A percentile compares a stretch with the other conserved stretches of the same genome.
These are phyloP conservation scores for Penicillium arizonense DNA, from an alignment of 495 filamentous ascomycete species.

Conservation along the genomic window DNA sequence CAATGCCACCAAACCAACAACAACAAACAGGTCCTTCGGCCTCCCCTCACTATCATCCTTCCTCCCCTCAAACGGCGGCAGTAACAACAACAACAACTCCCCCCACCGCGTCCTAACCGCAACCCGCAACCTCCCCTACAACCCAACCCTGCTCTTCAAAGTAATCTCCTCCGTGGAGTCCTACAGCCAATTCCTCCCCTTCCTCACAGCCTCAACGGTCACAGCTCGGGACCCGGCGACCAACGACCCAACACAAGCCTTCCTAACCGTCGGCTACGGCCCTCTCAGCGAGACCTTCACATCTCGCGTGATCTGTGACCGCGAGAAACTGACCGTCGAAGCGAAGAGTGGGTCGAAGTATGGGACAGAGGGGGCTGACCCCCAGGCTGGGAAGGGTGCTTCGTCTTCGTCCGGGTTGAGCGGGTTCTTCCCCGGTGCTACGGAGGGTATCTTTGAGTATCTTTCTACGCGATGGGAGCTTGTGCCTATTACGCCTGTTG, in stretches of 20 bases:
- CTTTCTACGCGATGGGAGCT: slow-evolving; percentile 78
- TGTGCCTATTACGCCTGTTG: slow-evolving; percentile 37
- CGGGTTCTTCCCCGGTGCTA: slow-evolving; percentile 37
- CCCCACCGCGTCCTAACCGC: slow-evolving; percentile 59
- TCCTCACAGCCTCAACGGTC: slow-evolving; percentile 70
- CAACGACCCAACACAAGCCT: slow-evolving; percentile 68
- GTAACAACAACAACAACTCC: slow-evolving; percentile 24
- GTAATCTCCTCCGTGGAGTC: slow-evolving; percentile 80
- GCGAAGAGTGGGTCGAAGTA: slow-evolving; percentile 66
- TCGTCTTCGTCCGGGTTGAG: slow-evolving; percentile 9
- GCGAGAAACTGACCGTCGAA: slow-evolving; percentile 59
- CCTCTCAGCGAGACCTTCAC: slow-evolving; percentile 79
- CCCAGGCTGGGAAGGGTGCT: not conserved
- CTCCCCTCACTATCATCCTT: slow-evolving; percentile 38
- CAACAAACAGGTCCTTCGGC: slow-evolving; percentile 18
- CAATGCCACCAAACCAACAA: slow-evolving; percentile 6
- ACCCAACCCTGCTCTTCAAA: slow-evolving; percentile 65
- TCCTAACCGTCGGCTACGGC: slow-evolving; percentile 82
- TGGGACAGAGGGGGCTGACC: slow-evolving; percentile 9
- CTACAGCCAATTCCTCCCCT: slow-evolving; percentile 83
- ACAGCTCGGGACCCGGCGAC: slow-evolving; percentile 56
- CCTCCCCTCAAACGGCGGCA: slow-evolving; percentile 22
- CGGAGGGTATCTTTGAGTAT: slow-evolving; percentile 66
- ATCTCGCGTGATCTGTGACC: slow-evolving; percentile 71
- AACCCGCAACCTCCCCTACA: slow-evolving; percentile 77